phyloP scores from a whole-genome alignment of 2,329 filamentous ascomycete species.

The Ophidiomyces ophidiicola region DNA sequence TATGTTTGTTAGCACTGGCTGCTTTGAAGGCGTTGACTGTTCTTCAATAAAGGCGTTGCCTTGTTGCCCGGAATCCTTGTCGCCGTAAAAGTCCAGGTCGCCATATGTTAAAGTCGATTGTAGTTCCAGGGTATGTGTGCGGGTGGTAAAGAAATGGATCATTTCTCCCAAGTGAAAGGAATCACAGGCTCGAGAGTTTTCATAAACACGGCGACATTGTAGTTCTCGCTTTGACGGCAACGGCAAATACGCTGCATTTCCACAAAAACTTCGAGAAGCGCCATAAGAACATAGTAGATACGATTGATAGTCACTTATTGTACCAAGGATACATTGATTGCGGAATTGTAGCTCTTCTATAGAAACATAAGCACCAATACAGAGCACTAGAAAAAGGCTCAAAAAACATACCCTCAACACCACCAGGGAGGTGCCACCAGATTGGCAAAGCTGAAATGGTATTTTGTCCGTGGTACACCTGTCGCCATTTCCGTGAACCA shows the following conservation, averaged over 20 bases:
- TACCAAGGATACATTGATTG: slow-evolving; percentile 32
- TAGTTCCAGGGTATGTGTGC: slow-evolving; percentile 32
- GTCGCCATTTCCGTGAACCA: slow-evolving; percentile 29
- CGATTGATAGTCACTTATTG: slow-evolving; percentile 32
- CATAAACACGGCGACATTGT: slow-evolving; percentile 33
- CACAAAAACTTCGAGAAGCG: slow-evolving; percentile 22
- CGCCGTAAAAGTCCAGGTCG: slow-evolving; percentile 17
- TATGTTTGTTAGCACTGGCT: slow-evolving; percentile 20
- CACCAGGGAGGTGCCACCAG: slow-evolving; percentile 29
- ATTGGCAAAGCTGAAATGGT: slow-evolving; percentile 17
- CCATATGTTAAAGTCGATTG: slow-evolving; percentile 30
- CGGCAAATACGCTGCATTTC: slow-evolving; percentile 12
- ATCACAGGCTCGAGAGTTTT: slow-evolving; percentile 34
- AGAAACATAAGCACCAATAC: slow-evolving; percentile 3
- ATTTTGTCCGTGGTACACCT: slow-evolving; percentile 19
- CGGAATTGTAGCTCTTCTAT: slow-evolving; percentile 34
- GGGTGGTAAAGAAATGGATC: slow-evolving; percentile 31
- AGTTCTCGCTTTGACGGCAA: slow-evolving; percentile 15
- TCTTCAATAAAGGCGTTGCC: slow-evolving; percentile 7
- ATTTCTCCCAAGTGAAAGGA: slow-evolving; percentile 36
- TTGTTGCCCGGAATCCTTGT: slow-evolving; percentile 14
- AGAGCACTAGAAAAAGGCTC: background rate
- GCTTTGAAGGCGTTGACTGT: background rate
- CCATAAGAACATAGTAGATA: slow-evolving; percentile 33
- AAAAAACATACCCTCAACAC: slow-evolving; percentile 30